Evolutionary conservation across 129 eudicot genomes (phyloP).

Genomic region (Calendula officinalis): DNA sequence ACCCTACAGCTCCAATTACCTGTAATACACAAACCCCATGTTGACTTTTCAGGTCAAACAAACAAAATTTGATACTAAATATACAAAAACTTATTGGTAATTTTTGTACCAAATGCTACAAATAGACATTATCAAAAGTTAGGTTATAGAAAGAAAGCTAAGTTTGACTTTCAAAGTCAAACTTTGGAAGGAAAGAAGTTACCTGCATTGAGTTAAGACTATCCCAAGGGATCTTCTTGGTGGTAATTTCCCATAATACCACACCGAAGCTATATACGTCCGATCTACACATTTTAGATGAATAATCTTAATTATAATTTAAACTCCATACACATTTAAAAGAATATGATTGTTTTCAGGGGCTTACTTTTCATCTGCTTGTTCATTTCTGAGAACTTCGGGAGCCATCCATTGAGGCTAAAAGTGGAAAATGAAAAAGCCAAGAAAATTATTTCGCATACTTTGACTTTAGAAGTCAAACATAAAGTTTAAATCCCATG

Average conservation of each 20-base stretch:
- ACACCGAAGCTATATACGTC: constrained; percentile 97
- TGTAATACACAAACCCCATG: constrained; percentile 19
- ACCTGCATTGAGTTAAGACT: constrained; percentile 98
- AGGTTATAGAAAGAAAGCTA: background rate
- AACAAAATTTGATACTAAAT: too few relatives aligned
- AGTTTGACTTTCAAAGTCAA: constrained; percentile 4
- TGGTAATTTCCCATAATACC: constrained; percentile 86
- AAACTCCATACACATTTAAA: background rate
- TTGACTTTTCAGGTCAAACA: constrained; percentile 29
- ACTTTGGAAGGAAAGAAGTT: constrained; percentile 9
- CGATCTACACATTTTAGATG: constrained; percentile 46
- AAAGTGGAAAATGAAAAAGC: constrained; percentile 17
- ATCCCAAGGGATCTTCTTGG: constrained; percentile 95
- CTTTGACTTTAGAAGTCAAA: background rate
- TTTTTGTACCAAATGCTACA: too few relatives aligned
- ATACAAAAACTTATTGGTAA: too few relatives aligned
- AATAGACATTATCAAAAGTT: too few relatives aligned
- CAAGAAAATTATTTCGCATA: background rate
- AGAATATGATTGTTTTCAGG: constrained; percentile 7
- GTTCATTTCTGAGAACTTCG: constrained; percentile 92
- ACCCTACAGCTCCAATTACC: constrained; percentile 97
- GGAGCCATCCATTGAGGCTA: constrained; percentile 99
- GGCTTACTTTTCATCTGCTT: constrained; percentile 76
- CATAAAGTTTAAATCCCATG: background rate
- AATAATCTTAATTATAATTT: constrained; percentile 5